Base-by-base conservation (phyloP, 176 grass and related monocot genomes). In the Aegilops speltoides region DNA sequence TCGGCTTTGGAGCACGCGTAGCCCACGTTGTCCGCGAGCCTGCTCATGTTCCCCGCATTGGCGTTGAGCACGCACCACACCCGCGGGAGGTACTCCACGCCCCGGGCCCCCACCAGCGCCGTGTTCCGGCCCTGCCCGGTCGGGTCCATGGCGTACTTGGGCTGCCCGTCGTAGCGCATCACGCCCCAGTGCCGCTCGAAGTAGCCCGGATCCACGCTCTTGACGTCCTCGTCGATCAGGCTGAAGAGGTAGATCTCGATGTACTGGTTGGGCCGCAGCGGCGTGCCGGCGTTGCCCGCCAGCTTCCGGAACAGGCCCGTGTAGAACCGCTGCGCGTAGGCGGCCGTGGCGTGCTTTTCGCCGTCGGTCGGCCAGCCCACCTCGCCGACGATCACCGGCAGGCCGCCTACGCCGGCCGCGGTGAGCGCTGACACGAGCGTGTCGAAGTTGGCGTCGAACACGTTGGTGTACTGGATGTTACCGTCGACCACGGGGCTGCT, bases 161-260 rank as follows among this genome's bases (percentile, higher is more conserved):
- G 92, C 78, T 89, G 90, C 0, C 92, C 95, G n/a, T 97, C 95
- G 64, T 94, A 97, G 4, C 89, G 79, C 72, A 84, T 24, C 61
- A 95, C 71, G 23, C 95, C 95, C 93, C 93, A 98, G 73, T 98
- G 95, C 5, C 91, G 79, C 83, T 98, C 91, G 72, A 98, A 97
- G 89, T 93, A 84, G 3, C 95, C 95, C 5, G 93, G 95, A 2
- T 66, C 79, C 2, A 93, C 45, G 78, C 83, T 95, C 82, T 98
- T 95, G 61, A 45, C 68, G 67, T 98, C 95, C 74, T 98, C 95
- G 52, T 98, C 93, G 76, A 98, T 54, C 26, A 98, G 86, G 80
- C 95, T 84, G 73, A 98, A 98, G 23, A 98, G 68, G 75, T 95
- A 98, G 43, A 83, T 86, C 80, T 98, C 93, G 1, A 98, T 56